phyloP scores from a whole-genome alignment of 2,329 filamentous ascomycete genomes.

The Microsporum ferrugineum region DNA sequence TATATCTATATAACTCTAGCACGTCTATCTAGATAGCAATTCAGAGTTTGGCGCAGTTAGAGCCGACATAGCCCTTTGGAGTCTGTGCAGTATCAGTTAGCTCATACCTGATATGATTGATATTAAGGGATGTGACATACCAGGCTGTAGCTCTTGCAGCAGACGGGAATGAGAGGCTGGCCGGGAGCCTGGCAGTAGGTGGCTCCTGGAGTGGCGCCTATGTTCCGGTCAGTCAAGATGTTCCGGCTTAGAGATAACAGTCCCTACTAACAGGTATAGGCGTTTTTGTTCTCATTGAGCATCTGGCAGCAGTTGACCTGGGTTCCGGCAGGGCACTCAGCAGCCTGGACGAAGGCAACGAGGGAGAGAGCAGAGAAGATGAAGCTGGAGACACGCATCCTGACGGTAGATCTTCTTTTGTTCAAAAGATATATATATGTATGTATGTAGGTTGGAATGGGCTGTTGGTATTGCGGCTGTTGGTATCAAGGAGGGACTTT shows the following conservation, averaged over 20 bases:
- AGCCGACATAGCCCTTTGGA: not conserved
- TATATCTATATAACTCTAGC: not conserved
- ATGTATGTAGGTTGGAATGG: not conserved
- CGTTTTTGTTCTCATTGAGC: not conserved
- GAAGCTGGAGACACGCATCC: not conserved
- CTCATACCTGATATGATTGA: not conserved
- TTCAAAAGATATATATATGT: not conserved
- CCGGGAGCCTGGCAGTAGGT: constrained; percentile 2
- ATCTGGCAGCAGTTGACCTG: not conserved
- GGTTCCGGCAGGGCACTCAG: not conserved
- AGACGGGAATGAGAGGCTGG: not conserved
- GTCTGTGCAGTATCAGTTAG: not conserved
- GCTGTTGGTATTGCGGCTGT: not conserved
- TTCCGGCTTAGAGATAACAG: too few relatives aligned
- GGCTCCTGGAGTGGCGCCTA: not conserved
- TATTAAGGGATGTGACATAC: not conserved
- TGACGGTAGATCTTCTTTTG: not conserved
- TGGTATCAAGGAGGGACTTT: not conserved
- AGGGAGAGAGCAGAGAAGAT: not conserved
- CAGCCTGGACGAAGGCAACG: not conserved
- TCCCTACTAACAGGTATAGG: not conserved
- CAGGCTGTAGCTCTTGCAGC: not conserved
- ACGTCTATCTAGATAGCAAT: not conserved
- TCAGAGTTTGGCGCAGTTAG: not conserved
- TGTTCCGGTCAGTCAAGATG: not conserved